Percentiles rank a stretch among this genome's conserved stretches.
phyloP scores from a whole-genome alignment of 371 early-diverging fungal genomes.

The Mortierella polycephala region DNA sequence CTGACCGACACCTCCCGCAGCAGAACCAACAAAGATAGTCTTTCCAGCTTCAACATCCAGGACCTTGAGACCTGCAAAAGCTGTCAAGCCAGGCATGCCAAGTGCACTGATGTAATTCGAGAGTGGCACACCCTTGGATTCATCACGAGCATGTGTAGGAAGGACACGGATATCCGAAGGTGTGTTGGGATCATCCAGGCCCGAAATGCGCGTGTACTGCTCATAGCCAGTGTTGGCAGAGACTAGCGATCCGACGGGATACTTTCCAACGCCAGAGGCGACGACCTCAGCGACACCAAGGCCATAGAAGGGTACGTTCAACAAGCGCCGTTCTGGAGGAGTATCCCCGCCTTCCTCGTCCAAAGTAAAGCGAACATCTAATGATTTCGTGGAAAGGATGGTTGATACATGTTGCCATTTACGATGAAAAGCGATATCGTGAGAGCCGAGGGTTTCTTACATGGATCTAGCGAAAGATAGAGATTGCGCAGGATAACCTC shows the following conservation, averaged over 20 bases:
- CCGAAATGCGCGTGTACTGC: conserved; percentile 30
- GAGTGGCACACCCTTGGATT: conserved; percentile 32
- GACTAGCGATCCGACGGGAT: conserved; percentile 38
- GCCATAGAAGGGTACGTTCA: conserved; percentile 31
- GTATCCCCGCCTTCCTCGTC: conserved; percentile 16
- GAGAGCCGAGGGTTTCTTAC: conserved; percentile 7
- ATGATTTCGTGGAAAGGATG: not conserved
- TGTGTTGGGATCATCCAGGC: conserved; percentile 24
- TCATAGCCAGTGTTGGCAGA: conserved; percentile 34
- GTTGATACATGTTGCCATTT: not conserved
- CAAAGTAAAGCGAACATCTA: conserved; percentile 37
- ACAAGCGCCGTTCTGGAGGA: conserved; percentile 10
- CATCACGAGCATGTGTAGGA: conserved; percentile 37
- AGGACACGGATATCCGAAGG: conserved; percentile 25
- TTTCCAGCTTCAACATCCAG: conserved; percentile 58
- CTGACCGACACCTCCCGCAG: conserved; percentile 70
- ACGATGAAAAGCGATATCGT: not conserved
- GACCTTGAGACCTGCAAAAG: conserved; percentile 38
- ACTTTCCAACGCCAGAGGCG: conserved; percentile 28
- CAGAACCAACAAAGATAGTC: conserved; percentile 65
- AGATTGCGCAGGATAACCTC: conserved; percentile 43
- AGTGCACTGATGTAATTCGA: conserved; percentile 35
- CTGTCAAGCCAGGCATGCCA: conserved; percentile 46
- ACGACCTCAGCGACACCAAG: conserved; percentile 40
- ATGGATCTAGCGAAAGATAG: conserved; percentile 45